These are phyloP conservation scores for Physcomitrium patens DNA, from an alignment of 225 moss, liverwort and hornwort genomes.

Conservation along the genomic window DNA sequence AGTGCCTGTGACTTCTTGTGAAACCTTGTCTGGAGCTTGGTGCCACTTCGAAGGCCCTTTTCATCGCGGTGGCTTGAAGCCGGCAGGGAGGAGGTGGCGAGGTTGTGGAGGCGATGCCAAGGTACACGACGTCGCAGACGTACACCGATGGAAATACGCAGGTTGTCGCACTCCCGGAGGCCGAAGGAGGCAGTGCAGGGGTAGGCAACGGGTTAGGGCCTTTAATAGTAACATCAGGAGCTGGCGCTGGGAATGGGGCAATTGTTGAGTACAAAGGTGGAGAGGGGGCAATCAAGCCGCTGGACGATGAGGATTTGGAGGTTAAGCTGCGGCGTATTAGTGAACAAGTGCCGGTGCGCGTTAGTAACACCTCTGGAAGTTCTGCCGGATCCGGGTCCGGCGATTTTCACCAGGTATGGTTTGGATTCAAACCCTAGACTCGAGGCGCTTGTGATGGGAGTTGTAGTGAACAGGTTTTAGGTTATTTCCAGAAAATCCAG, in stretches of 20 bases:
- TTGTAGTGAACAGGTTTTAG: constrained; percentile 17
- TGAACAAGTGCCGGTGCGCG: constrained; percentile 98
- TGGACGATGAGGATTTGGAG: constrained; percentile 96
- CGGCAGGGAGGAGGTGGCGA: not conserved
- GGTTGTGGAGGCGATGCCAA: constrained; percentile 65
- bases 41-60: not conserved
- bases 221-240: constrained; percentile 40
- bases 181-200: constrained; percentile 27
- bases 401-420: constrained; percentile 95
- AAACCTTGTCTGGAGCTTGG: not conserved
- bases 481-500: not conserved
- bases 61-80: not conserved
- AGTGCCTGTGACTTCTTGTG: not conserved
- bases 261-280: constrained; percentile 84
- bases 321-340: constrained; percentile 97
- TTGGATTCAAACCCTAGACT: not conserved
- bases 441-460: not conserved
- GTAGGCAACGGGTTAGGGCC: constrained; percentile 30
- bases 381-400: constrained; percentile 99
- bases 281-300: constrained; percentile 60
- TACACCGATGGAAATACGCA: constrained; percentile 80
- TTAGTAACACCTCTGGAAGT: constrained; percentile 98
- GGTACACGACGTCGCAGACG: constrained; percentile 77
- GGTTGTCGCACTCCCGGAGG: constrained; percentile 83
- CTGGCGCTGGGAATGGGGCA: constrained; percentile 53